Evolutionary conservation across 441 rosid species (phyloP).

Genomic region (Rhodomyrtus psidioides): DNA sequence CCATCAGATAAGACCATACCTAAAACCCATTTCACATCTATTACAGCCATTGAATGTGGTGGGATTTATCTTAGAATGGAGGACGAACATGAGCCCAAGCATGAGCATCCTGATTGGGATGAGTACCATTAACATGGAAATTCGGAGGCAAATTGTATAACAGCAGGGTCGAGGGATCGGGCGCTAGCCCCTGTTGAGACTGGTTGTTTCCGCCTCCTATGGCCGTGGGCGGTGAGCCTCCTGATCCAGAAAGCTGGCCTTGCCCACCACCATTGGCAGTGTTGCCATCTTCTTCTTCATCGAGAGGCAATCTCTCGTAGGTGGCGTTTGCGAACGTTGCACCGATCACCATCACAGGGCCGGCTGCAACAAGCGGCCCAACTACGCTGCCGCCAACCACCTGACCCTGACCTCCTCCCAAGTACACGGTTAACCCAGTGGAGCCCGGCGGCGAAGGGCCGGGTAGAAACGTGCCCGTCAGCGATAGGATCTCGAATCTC

Average conservation of each 20-base stretch:
- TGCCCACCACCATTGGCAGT: neutral
- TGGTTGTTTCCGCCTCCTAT: constrained; percentile 17
- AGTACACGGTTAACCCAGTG: constrained; percentile 72
- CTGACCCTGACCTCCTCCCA: constrained; percentile 84
- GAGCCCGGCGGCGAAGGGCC: constrained; percentile 87
- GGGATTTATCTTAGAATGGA: constrained; percentile 28
- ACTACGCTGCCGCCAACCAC: constrained; percentile 82
- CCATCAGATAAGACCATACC: neutral
- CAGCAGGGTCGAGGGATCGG: constrained; percentile 41
- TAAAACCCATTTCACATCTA: neutral
- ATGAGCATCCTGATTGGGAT: constrained; percentile 65
- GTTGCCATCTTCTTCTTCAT: constrained; percentile 52
- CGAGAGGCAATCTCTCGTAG: constrained; percentile 70
- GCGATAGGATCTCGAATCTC: constrained; percentile 70
- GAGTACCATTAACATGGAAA: constrained; percentile 38
- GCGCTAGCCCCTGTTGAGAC: neutral
- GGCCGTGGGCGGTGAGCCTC: constrained; percentile 34
- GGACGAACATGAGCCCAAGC: constrained; percentile 59
- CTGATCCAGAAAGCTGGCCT: neutral
- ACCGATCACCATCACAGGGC: constrained; percentile 77
- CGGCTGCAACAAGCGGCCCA: constrained; percentile 62
- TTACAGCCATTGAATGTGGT: neutral
- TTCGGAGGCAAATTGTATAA: constrained; percentile 47
- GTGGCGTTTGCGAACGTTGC: constrained; percentile 88
- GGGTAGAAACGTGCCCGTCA: constrained; percentile 73